Percentiles rank a stretch among this genome's conserved stretches.
Evolutionary conservation across 2,329 filamentous ascomycete species (phyloP).

Genomic region (Cytospora schulzeri): DNA sequence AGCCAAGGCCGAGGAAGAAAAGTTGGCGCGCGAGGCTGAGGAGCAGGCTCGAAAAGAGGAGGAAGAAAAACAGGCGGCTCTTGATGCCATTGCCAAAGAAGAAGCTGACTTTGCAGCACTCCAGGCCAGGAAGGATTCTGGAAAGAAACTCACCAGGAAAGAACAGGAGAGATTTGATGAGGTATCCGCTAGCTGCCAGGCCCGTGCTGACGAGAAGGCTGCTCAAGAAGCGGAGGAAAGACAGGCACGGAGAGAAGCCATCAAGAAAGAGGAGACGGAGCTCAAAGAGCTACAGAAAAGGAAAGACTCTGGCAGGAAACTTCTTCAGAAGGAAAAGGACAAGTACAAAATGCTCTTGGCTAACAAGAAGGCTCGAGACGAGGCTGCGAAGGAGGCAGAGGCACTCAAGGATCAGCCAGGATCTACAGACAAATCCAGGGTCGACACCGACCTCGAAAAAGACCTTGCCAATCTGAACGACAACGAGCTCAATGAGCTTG

Average conservation of each 20-base stretch:
- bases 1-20: conserved; percentile 25
- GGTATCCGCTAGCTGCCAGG: conserved; percentile 25
- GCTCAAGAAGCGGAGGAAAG: conserved; percentile 28
- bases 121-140: conserved; percentile 26
- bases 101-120: conserved; percentile 25
- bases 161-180: conserved; percentile 23
- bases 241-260: conserved; percentile 22
- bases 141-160: conserved; percentile 22
- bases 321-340: conserved; percentile 27
- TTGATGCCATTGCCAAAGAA: conserved; percentile 25
- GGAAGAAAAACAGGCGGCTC: conserved; percentile 25
- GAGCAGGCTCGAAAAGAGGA: conserved; percentile 24
- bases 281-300: conserved; percentile 33
- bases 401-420: conserved; percentile 53
- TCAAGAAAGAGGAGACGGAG: conserved; percentile 30
- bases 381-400: conserved; percentile 25
- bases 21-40: conserved; percentile 23
- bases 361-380: conserved; percentile 25
- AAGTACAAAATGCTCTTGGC: conserved; percentile 22
- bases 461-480: conserved; percentile 30
- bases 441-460: conserved; percentile 29
- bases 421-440: conserved; percentile 28
- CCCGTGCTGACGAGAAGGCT: conserved; percentile 28
- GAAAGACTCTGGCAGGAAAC: conserved; percentile 25
- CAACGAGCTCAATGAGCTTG: conserved; percentile 35